phyloP scores from a whole-genome alignment of 2,329 filamentous ascomycete genomes.

The Sporothrix euskadiensis region DNA sequence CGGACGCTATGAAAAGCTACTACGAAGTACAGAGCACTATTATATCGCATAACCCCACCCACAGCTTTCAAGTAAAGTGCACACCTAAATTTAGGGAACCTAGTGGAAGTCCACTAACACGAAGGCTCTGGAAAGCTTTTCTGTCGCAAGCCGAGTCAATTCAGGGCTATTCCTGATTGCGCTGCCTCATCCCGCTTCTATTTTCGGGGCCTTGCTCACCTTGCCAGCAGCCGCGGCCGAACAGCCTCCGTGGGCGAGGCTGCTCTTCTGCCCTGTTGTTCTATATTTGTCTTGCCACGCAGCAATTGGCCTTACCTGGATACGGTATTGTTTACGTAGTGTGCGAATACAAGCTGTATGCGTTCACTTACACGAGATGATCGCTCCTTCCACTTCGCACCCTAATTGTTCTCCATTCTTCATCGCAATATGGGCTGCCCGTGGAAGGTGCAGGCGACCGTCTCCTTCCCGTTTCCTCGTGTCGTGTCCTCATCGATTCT shows the following conservation, averaged over 20 bases:
- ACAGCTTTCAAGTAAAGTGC: background rate
- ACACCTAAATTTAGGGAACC: background rate
- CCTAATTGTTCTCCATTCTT: too few species aligned
- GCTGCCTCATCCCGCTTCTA: slow-evolving; percentile 22
- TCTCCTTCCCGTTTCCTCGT: background rate
- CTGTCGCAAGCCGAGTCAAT: background rate
- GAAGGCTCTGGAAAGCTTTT: background rate
- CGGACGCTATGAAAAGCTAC: background rate
- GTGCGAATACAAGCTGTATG: slow-evolving; percentile 4
- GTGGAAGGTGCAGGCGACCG: slow-evolving; percentile 15
- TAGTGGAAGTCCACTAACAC: slow-evolving; percentile 21
- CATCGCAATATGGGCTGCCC: background rate
- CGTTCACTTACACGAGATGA: background rate
- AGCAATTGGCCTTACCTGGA: background rate
- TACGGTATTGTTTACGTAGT: background rate
- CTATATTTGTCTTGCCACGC: slow-evolving; percentile 18
- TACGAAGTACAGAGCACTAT: background rate
- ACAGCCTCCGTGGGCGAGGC: slow-evolving; percentile 18
- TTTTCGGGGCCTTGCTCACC: slow-evolving; percentile 11
- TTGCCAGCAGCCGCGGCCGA: background rate
- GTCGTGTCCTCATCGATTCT: background rate
- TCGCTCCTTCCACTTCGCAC: background rate
- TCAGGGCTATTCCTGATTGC: slow-evolving; percentile 3
- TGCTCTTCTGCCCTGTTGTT: background rate
- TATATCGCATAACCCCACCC: slow-evolving; percentile 10